Conservation (phyloP, 2,329 filamentous ascomycete genomes). For the Cercospora sp. region DNA sequence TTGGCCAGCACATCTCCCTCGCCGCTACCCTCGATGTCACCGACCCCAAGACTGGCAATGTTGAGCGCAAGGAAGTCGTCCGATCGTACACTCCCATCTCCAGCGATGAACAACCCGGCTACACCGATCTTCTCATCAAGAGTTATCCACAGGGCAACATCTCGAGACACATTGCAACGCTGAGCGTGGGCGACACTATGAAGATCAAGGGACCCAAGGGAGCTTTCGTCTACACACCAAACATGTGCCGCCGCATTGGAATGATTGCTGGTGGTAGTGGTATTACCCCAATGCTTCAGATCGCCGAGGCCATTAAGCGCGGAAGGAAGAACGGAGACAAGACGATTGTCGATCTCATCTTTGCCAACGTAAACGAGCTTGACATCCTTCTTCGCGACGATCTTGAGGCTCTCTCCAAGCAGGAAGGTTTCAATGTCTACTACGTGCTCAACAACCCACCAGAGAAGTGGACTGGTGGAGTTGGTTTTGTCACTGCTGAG, state of each 20-base stretch:
- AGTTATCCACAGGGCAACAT: constrained; percentile 97
- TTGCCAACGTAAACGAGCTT: constrained; percentile 90
- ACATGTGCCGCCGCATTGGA: constrained; percentile 93
- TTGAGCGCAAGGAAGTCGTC: constrained; percentile 76
- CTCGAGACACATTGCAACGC: constrained; percentile 82
- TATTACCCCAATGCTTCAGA: constrained; percentile 97
- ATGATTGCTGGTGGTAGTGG: constrained; percentile 98
- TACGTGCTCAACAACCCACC: constrained; percentile 97
- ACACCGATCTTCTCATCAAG: constrained; percentile 97
- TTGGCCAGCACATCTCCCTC: constrained; percentile 98
- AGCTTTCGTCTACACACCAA: constrained; percentile 94
- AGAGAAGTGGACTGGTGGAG: constrained; percentile 84
- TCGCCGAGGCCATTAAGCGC: constrained; percentile 76
- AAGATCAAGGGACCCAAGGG: constrained; percentile 93
- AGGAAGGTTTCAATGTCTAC: constrained; percentile 85
- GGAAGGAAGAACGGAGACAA: constrained; percentile 57
- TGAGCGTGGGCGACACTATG: constrained; percentile 82
- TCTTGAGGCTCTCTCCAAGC: constrained; percentile 72
- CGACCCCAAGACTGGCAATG: constrained; percentile 62
- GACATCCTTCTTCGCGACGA: constrained; percentile 95
- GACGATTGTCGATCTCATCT: constrained; percentile 91
- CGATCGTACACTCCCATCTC: constrained; percentile 92
- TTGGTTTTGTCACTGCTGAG: constrained; percentile 91
- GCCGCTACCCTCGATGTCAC: constrained; percentile 74
- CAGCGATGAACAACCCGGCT: constrained; percentile 82